These are phyloP conservation scores for Ajuga chamaepitys DNA, from an alignment of 257 asterid species.

Conservation along the genomic window DNA sequence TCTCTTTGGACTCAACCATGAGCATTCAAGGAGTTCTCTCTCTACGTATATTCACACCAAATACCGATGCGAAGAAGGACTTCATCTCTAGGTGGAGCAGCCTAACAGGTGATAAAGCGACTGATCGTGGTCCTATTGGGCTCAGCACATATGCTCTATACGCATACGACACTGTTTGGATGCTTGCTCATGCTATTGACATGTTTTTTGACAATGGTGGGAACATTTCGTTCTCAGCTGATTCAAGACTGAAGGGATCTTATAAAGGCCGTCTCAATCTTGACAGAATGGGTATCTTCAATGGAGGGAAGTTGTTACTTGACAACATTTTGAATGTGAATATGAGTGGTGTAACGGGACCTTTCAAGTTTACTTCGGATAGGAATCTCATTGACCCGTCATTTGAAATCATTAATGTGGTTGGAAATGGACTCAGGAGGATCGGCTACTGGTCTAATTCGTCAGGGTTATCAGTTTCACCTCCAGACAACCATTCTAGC, in stretches of 20 bases:
- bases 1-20: conserved; percentile 5
- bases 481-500: conserved; percentile 44
- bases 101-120: conserved; percentile 13
- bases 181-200: conserved; percentile 53
- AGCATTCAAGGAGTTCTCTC: conserved; percentile 49
- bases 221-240: conserved; percentile 34
- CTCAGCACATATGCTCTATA: conserved; percentile 34
- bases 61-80: conserved; percentile 25
- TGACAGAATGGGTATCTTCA: conserved; percentile 29
- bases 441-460: conserved; percentile 53
- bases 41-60: conserved; percentile 32
- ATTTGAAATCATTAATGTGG: conserved; percentile 47
- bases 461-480: conserved; percentile 45
- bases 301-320: conserved; percentile 38
- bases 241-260: conserved; percentile 23
- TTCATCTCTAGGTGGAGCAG: conserved; percentile 42
- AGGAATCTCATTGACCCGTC: conserved; percentile 41
- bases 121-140: conserved; percentile 11
- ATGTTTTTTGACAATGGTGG: conserved; percentile 34
- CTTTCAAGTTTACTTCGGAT: conserved; percentile 26
- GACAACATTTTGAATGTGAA: conserved; percentile 29
- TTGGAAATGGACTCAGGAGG: conserved; percentile 36
- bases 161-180: conserved; percentile 69
- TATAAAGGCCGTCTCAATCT: not conserved
- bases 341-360: conserved; percentile 59